A percentile compares a stretch with the other conserved stretches of the same genome.
Evolutionary conservation across 495 filamentous ascomycete genomes (phyloP).

Genomic region (Emericellopsis terricola): DNA sequence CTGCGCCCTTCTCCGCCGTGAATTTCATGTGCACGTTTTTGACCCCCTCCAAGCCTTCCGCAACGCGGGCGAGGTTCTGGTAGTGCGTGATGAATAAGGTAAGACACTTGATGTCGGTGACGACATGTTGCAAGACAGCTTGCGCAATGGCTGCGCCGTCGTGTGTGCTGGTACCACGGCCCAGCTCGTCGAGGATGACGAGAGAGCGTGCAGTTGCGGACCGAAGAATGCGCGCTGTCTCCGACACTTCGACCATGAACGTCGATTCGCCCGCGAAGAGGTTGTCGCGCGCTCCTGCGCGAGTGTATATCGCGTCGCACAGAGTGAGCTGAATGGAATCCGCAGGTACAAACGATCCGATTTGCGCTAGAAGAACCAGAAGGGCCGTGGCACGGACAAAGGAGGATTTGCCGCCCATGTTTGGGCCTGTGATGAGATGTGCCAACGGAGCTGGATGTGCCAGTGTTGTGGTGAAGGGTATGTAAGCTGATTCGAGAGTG

Average conservation of each 20-base stretch:
- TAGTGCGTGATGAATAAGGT: conserved; percentile 97
- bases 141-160: conserved; percentile 94
- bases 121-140: conserved; percentile 71
- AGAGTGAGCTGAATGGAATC: conserved; percentile 55
- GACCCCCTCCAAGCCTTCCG: conserved; percentile 42
- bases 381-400: conserved; percentile 89
- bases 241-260: conserved; percentile 94
- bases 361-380: conserved; percentile 83
- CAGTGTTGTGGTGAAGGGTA: conserved; percentile 75
- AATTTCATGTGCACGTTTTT: conserved; percentile 79
- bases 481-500: conserved; percentile 69
- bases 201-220: conserved; percentile 64
- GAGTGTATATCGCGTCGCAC: conserved; percentile 81
- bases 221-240: conserved; percentile 81
- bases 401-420: conserved; percentile 95
- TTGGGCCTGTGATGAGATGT: conserved; percentile 85
- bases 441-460: conserved; percentile 40
- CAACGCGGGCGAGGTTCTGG: conserved; percentile 61
- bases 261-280: conserved; percentile 89
- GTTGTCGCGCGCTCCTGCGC: conserved; percentile 95
- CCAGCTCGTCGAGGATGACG: conserved; percentile 90
- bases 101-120: conserved; percentile 53
- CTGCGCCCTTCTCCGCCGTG: conserved; percentile 26
- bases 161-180: conserved; percentile 81
- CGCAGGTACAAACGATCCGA: conserved; percentile 88